Base-by-base conservation (phyloP, 345 rosid species). In the Arabidopsis suecica region DNA sequence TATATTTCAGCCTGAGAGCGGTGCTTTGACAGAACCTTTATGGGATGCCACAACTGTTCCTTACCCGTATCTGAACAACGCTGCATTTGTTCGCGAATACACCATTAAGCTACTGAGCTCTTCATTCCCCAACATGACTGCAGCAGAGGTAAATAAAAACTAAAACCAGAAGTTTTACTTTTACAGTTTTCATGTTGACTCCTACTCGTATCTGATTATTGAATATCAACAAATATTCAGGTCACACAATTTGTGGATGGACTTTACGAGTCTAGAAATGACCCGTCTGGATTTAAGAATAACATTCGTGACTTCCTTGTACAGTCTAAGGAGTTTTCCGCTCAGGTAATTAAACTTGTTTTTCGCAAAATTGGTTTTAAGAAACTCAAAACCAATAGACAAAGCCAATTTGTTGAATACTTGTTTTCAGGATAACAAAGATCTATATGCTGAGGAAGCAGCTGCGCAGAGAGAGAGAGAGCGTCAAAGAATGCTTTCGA, bases 61-160 rank as follows among this genome's bases (percentile, higher is more conserved):
- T 44, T 89, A 87, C 75, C 84, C 88, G 1, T 96, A 91, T 82
- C 91, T 87, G 50, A 87, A 85, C 75, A 96, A 96, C 68, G 84
- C 84, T 33, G 72, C 84, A 33, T 96, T 91, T 84, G 88, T 93
- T 79, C 97, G 89, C 16, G 99, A 96, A 48, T 88, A 88, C 83
- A 92, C 98, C 56, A 91, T 96, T 71, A 93, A 93, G 81, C 90
- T 96, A 61, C 74, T 96, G 83, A 87, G 95, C 59, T 80, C 96
- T 53, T 96, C 99, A 9, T 96, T 96, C 73, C 98, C 98, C 42
- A 96, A 96, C 83, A 96, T 96, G 99, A 91, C 94, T 68, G 75
- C 82, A 42, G 81, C 84, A 58, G 99, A 96, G 95, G 99, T 93
- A 74, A 63, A 14, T 28, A 5, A 12, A 54, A 38, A 23, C 58